Evolutionary conservation across 345 rosid species (phyloP).

Genomic region (Hypericum perforatum): DNA sequence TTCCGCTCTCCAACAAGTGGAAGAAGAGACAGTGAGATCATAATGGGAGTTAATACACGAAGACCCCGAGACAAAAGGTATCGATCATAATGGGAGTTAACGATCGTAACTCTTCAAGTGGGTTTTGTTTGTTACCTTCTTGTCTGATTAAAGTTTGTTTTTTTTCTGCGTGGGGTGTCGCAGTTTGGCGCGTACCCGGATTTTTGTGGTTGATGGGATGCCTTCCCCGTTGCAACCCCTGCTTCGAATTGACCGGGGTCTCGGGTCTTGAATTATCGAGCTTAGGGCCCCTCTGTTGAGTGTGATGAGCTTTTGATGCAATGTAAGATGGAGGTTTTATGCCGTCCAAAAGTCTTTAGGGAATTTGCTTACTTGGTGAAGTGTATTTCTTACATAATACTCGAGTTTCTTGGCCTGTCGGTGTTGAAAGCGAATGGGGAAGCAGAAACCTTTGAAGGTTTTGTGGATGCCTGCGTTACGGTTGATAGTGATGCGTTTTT

Average conservation of each 20-base stretch:
- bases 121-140: not conserved
- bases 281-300: constrained; percentile 45
- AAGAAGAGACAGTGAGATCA: too few species aligned
- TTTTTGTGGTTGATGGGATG: constrained; percentile 79
- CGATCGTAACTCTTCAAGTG: too few species aligned
- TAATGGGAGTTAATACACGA: too few species aligned
- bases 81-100: too few species aligned
- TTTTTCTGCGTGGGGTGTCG: not conserved
- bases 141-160: not conserved
- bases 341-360: too few species aligned
- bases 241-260: constrained; percentile 55
- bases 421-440: constrained; percentile 69
- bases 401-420: constrained; percentile 77
- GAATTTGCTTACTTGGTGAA: not conserved
- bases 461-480: constrained; percentile 85
- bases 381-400: not conserved
- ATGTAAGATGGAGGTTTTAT: too few species aligned
- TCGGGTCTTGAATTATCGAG: constrained; percentile 49
- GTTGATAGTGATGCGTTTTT: constrained; percentile 93
- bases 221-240: constrained; percentile 78
- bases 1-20: too few species aligned
- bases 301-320: constrained; percentile 38
- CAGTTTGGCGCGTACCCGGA: constrained; percentile 89
- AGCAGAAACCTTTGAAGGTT: constrained; percentile 87
- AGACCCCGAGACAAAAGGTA: too few species aligned